phyloP scores from a whole-genome alignment of 2,329 filamentous ascomycete species.

The Fusarium metavorans region DNA sequence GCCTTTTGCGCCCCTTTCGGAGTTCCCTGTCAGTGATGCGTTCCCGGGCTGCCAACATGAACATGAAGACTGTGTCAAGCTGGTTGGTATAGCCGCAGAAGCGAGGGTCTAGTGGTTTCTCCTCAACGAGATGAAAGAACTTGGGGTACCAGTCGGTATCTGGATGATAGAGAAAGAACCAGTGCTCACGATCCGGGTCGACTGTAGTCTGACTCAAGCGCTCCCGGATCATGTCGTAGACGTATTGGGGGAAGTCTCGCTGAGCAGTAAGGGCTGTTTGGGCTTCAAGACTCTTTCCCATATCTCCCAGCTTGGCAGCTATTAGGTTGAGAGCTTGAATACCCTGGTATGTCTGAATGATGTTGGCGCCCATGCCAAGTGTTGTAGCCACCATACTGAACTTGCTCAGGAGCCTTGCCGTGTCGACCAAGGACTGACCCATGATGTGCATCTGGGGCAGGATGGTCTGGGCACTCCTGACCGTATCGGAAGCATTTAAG shows the following conservation, averaged over 20 bases:
- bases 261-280: slow-evolving; percentile 53
- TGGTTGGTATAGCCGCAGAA: slow-evolving; percentile 57
- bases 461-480: slow-evolving; percentile 38
- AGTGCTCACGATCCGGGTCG: slow-evolving; percentile 49
- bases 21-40: slow-evolving; percentile 42
- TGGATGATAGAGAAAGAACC: slow-evolving; percentile 57
- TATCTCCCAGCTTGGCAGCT: slow-evolving; percentile 50
- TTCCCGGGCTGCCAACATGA: slow-evolving; percentile 52
- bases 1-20: slow-evolving; percentile 39
- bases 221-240: slow-evolving; percentile 53
- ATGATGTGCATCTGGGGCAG: slow-evolving; percentile 51
- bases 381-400: slow-evolving; percentile 49
- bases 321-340: slow-evolving; percentile 52
- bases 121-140: slow-evolving; percentile 53
- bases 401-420: slow-evolving; percentile 45
- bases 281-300: slow-evolving; percentile 48
- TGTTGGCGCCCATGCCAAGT: slow-evolving; percentile 50
- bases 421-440: slow-evolving; percentile 50
- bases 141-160: slow-evolving; percentile 57
- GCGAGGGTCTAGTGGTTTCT: slow-evolving; percentile 47
- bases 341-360: slow-evolving; percentile 52
- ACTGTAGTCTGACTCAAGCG: slow-evolving; percentile 48
- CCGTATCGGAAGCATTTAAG: slow-evolving; percentile 37
- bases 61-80: slow-evolving; percentile 54
- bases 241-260: slow-evolving; percentile 52